Evolutionary conservation across 2,329 filamentous ascomycete genomes (phyloP).

Genomic region (Canariomyces notabilis): DNA sequence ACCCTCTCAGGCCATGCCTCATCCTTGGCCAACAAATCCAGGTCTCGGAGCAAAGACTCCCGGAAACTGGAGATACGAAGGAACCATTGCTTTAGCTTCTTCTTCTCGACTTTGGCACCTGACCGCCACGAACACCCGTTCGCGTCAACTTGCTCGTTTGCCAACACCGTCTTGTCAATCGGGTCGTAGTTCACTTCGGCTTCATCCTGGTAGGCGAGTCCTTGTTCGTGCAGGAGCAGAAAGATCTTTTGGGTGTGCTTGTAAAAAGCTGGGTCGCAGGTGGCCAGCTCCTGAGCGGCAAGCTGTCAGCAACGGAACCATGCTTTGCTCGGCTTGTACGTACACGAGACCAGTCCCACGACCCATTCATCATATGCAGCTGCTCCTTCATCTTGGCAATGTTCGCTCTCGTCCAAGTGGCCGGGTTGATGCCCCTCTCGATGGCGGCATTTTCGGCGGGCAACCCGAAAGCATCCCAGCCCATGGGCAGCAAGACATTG

Average conservation of each 20-base stretch:
- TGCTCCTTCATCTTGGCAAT: conserved; percentile 83
- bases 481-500: conserved; percentile 80
- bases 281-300: conserved; percentile 72
- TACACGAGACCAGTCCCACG: conserved; percentile 79
- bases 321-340: conserved; percentile 31
- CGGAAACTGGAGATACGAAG: conserved; percentile 77
- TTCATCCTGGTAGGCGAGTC: conserved; percentile 76
- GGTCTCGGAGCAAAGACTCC: conserved; percentile 64
- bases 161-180: conserved; percentile 81
- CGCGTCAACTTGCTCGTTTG: conserved; percentile 89
- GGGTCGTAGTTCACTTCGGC: conserved; percentile 88
- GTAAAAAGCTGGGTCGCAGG: conserved; percentile 81
- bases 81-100: conserved; percentile 82
- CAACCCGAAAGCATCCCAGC: conserved; percentile 89
- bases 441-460: conserved; percentile 90
- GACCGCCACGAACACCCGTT: conserved; percentile 84
- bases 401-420: conserved; percentile 73
- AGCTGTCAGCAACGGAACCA: conserved; percentile 9
- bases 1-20: conserved; percentile 79
- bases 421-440: conserved; percentile 72
- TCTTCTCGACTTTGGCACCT: conserved; percentile 76
- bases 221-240: conserved; percentile 66
- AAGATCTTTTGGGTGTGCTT: conserved; percentile 87
- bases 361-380: conserved; percentile 70
- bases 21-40: conserved; percentile 59